Evolutionary conservation across 2,329 filamentous ascomycete species (phyloP), one percentile per base, ranked within the genome.

Genomic region (Ascochyta clinopodiicola): DNA sequence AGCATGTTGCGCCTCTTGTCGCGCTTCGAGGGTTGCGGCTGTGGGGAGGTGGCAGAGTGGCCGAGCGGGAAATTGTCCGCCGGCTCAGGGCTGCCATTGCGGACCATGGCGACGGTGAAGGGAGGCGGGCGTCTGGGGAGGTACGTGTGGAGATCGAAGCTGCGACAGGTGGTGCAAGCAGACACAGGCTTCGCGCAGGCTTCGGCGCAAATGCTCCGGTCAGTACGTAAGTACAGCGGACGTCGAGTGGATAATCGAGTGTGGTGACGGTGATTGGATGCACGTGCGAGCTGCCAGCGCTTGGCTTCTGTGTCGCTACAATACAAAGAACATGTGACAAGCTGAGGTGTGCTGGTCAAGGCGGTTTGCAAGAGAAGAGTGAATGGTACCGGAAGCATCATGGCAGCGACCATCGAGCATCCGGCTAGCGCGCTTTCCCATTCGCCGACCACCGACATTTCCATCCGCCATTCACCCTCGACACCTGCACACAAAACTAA

Each of bases 1-100:
- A 97, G 86, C 68, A 88, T 87, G 68, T 91, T 91, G 59, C 92
- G 88, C 72, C 93, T 88, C 77, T 96, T 95, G 79, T 98, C 94
- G 75, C 92, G 86, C 80, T 97, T 97, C 36, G 91, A 94, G 42
- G 84, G 80, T 53, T 79, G 79, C 31, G 77, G 76, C 55, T 78
- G 80, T 55, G 81, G 79, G 13, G 78, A 79, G 45, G 75, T 71
- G 37, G 74, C 72, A 43, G 69, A 71, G 36, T 74, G 73, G 44
- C 72, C 72, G 22, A 73, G 63, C 44, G 72, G 67, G 49, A 75
- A 71, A 42, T 68, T 67, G 52, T 74, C 74, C 55, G 66, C 67
- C 42, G 73, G 72, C 55, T 73, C 74, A 9, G 70, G 68, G 58
- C 75, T 77, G 42, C 69, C 68, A 57, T 73, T 73, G 48, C 74